These are phyloP conservation scores for Hansenula lynferdii DNA, from an alignment of 1,139 yeast species.

Conservation along the genomic window DNA sequence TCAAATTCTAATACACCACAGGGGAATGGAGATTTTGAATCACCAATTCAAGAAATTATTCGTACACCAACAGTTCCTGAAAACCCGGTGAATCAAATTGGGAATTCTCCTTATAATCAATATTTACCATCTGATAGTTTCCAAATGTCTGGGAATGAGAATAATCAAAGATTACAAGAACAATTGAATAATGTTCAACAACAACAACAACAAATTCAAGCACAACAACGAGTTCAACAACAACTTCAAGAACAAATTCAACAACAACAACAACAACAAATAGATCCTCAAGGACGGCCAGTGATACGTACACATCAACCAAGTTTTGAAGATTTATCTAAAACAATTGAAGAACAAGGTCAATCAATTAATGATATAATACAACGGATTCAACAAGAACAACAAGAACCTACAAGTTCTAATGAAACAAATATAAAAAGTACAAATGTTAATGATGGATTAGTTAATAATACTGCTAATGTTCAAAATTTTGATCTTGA, in stretches of 20 bases:
- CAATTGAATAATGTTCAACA: background rate
- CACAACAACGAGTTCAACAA: background rate
- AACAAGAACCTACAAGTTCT: conserved; percentile 5
- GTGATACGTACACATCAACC: conserved; percentile 7
- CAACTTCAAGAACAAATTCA: background rate
- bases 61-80: conserved; percentile 13
- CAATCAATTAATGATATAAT: conserved; percentile 21
- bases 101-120: background rate
- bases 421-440: conserved; percentile 10
- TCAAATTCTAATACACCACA: background rate
- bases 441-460: no score
- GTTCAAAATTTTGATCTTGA: conserved; percentile 10
- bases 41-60: conserved; percentile 17
- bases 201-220: background rate
- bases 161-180: background rate
- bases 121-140: conserved; percentile 1
- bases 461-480: no score
- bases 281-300: conserved; percentile 3
- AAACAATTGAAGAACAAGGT: conserved; percentile 21
- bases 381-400: conserved; percentile 10
- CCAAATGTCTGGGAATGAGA: no score
- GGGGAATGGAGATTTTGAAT: conserved; percentile 9
- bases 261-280: background rate
- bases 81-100: no score
- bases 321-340: conserved; percentile 14